Conservation (phyloP, 2,329 filamentous ascomycete genomes). For the Epichloe uncinata region DNA sequence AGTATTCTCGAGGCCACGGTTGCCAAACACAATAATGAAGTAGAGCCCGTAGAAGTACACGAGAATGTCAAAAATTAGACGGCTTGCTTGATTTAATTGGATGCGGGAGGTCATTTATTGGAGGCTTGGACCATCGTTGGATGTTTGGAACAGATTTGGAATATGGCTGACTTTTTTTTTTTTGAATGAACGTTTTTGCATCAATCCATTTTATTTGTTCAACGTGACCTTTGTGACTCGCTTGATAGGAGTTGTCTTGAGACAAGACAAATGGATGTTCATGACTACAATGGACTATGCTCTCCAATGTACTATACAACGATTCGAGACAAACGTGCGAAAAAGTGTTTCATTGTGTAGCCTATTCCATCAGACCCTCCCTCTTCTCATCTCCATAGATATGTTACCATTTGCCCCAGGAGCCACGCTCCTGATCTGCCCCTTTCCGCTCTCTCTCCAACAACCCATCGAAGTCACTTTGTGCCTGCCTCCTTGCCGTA, state of each 20-base stretch:
- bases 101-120: not conserved
- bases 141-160: not conserved
- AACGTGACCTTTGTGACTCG: not conserved
- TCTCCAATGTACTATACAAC: not conserved
- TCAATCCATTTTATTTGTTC: no score
- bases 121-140: not conserved
- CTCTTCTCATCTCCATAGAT: not conserved
- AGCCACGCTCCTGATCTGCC: conserved; percentile 13
- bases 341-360: not conserved
- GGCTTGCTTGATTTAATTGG: not conserved
- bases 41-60: conserved; percentile 23
- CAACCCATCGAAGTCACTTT: conserved; percentile 37
- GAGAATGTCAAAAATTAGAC: conserved; percentile 20
- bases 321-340: not conserved
- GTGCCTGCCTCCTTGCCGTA: conserved; percentile 30
- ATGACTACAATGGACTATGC: not conserved
- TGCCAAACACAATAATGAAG: conserved; percentile 19
- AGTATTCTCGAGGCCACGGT: conserved; percentile 27
- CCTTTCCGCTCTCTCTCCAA: conserved; percentile 30
- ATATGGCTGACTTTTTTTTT: not conserved
- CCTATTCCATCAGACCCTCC: not conserved
- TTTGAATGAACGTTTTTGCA: not conserved
- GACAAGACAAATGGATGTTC: not conserved
- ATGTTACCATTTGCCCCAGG: conserved; percentile 14
- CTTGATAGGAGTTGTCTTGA: not conserved